phyloP scores from a whole-genome alignment of 2,329 filamentous ascomycete species.

The Blumeriella jaapii region DNA sequence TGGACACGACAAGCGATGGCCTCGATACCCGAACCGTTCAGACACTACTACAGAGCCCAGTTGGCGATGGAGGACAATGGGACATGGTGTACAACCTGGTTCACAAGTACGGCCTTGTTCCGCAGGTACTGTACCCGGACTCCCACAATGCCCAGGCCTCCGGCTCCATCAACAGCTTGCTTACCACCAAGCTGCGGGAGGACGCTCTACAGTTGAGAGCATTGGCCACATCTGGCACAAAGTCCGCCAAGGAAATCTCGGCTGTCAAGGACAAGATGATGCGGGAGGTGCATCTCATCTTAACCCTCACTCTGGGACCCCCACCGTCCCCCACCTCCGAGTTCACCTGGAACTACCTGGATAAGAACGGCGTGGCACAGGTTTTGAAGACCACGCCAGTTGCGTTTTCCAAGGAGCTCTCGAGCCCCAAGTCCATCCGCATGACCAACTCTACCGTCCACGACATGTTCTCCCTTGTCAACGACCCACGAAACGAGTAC shows the following conservation, averaged over 20 bases:
- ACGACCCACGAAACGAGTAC: constrained; percentile 72
- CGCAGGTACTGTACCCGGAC: constrained; percentile 72
- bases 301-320: constrained; percentile 74
- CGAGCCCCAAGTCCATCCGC: constrained; percentile 43
- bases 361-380: constrained; percentile 53
- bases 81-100: constrained; percentile 86
- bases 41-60: constrained; percentile 52
- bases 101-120: constrained; percentile 78
- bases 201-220: constrained; percentile 62
- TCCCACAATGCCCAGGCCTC: constrained; percentile 67
- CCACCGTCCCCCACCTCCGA: constrained; percentile 55
- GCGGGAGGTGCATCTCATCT: constrained; percentile 65
- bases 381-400: constrained; percentile 54
- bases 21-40: constrained; percentile 66
- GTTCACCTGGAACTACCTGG: constrained; percentile 75
- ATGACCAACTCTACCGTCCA: constrained; percentile 50
- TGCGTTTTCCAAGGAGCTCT: constrained; percentile 60
- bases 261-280: constrained; percentile 62
- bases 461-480: constrained; percentile 67
- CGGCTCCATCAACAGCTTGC: constrained; percentile 54
- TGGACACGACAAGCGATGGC: constrained; percentile 60
- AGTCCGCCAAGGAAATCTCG: constrained; percentile 26
- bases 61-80: constrained; percentile 80
- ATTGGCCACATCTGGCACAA: constrained; percentile 31
- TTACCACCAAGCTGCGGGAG: constrained; percentile 82